A percentile compares a stretch with the other conserved stretches of the same genome.
These are phyloP conservation scores for Hebeloma cylindrosporum DNA, from an alignment of 768 basidiomycete genomes.

Conservation along the genomic window DNA sequence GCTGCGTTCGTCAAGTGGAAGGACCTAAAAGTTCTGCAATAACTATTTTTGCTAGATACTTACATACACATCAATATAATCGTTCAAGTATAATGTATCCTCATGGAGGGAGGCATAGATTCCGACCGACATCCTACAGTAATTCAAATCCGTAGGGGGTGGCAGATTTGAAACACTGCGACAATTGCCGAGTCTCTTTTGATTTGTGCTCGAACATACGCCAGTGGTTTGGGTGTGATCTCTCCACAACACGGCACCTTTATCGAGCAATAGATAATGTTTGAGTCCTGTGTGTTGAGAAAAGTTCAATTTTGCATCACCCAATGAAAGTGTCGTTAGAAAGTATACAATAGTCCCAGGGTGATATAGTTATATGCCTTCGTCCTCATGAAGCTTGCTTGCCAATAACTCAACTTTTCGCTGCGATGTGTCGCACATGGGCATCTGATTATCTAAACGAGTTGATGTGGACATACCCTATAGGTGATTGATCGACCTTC, in stretches of 20 bases:
- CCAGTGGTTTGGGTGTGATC: constrained; percentile 55
- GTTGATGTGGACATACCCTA: constrained; percentile 47
- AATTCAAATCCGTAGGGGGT: neutral
- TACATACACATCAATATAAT: constrained; percentile 2
- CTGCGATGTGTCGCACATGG: constrained; percentile 26
- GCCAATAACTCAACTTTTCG: constrained; percentile 64
- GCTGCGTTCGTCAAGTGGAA: constrained; percentile 64
- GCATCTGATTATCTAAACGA: neutral
- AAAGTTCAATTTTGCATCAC: constrained; percentile 8
- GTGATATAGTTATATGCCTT: constrained; percentile 39
- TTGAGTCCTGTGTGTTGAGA: constrained; percentile 5
- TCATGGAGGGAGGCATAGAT: neutral
- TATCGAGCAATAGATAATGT: constrained; percentile 52
- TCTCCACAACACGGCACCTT: constrained; percentile 75
- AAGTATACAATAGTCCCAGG: neutral
- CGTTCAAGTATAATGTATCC: constrained; percentile 2
- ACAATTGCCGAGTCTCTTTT: constrained; percentile 18
- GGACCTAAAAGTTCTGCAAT: constrained; percentile 44
- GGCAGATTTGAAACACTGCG: constrained; percentile 3
- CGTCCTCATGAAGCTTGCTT: constrained; percentile 64
- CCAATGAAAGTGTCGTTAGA: no score
- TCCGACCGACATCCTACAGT: neutral
- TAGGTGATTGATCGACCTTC: constrained; percentile 68
- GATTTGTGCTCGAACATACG: constrained; percentile 80
- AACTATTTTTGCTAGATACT: neutral